phyloP scores from a whole-genome alignment of 176 grass and related monocot genomes.

The Avena sativa region DNA sequence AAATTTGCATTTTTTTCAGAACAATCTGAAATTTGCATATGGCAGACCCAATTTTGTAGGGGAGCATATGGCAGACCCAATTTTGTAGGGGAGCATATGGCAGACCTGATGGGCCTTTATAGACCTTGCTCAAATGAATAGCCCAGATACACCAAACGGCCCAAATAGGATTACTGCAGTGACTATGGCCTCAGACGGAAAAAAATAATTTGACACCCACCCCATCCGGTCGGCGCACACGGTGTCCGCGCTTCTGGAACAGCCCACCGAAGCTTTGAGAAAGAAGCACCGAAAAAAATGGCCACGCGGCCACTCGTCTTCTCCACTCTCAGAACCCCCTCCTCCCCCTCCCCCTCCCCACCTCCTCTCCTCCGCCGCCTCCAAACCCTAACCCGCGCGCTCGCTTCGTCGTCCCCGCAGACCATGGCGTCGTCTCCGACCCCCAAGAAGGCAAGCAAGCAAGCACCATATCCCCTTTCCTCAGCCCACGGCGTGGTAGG shows the following conservation, averaged over 20 bases:
- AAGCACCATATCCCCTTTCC: background rate
- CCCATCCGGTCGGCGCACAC: background rate
- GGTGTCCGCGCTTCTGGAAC: slow-evolving; percentile 39
- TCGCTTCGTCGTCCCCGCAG: slow-evolving; percentile 37
- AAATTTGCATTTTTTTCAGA: too few relatives aligned
- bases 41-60: too few relatives aligned
- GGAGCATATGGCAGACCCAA: too few relatives aligned
- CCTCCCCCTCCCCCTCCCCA: background rate
- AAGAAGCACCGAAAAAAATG: slow-evolving; percentile 19
- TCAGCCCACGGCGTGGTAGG: background rate
- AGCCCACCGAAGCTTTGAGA: background rate
- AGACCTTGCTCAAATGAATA: too few relatives aligned
- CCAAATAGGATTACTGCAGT: too few relatives aligned
- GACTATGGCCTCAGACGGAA: background rate
- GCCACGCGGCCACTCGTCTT: slow-evolving; percentile 46
- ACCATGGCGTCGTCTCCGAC: slow-evolving; percentile 58
- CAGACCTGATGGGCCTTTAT: too few relatives aligned
- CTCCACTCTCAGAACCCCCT: slow-evolving; percentile 25
- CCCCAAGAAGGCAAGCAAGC: slow-evolving; percentile 55
- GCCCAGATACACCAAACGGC: too few relatives aligned
- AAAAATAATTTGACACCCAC: background rate
- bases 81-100: too few relatives aligned
- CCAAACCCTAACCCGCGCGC: slow-evolving; percentile 50
- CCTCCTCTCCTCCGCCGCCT: slow-evolving; percentile 28
- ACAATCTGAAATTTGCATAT: too few relatives aligned